Evolutionary conservation across 2,329 filamentous ascomycete genomes (phyloP).

Genomic region (Meredithiella fracta): DNA sequence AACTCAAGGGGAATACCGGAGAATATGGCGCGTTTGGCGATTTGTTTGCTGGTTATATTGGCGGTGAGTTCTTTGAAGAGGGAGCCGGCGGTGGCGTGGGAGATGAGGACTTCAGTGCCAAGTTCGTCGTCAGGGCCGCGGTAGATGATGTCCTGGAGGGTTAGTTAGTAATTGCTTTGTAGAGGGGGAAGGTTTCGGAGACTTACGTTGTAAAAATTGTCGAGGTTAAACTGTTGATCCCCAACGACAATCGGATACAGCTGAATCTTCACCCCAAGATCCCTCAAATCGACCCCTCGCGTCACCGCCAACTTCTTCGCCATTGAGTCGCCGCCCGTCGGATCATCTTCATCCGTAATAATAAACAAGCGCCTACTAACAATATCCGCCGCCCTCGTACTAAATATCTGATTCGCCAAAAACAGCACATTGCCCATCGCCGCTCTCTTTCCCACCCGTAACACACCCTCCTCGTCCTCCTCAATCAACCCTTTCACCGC

Average conservation of each 20-base stretch:
- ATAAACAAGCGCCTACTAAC: conserved; percentile 85
- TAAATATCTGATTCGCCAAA: conserved; percentile 92
- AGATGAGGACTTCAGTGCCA: conserved; percentile 36
- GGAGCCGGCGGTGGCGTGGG: conserved; percentile 60
- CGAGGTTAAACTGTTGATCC: conserved; percentile 46
- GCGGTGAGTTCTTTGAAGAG: conserved; percentile 67
- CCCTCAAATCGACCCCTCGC: conserved; percentile 85
- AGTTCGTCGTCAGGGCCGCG: conserved; percentile 55
- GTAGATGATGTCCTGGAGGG: conserved; percentile 90
- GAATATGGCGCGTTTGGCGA: conserved; percentile 72
- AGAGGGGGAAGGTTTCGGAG: conserved; percentile 8
- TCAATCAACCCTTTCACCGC: conserved; percentile 59
- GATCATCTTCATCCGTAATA: conserved; percentile 85
- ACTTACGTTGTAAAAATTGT: conserved; percentile 78
- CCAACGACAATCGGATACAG: conserved; percentile 64
- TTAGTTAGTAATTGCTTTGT: no score
- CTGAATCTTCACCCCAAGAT: conserved; percentile 80
- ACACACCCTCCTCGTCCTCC: conserved; percentile 55
- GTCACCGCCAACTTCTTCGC: conserved; percentile 63
- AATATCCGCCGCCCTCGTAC: conserved; percentile 86
- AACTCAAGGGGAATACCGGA: conserved; percentile 77
- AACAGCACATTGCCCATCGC: conserved; percentile 83
- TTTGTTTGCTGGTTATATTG: conserved; percentile 80
- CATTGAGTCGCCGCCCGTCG: conserved; percentile 56
- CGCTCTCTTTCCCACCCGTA: conserved; percentile 50